Evolutionary conservation across 345 rosid species (phyloP), one percentile per base, ranked within the genome.

Genomic region (Murraya koenigii): DNA sequence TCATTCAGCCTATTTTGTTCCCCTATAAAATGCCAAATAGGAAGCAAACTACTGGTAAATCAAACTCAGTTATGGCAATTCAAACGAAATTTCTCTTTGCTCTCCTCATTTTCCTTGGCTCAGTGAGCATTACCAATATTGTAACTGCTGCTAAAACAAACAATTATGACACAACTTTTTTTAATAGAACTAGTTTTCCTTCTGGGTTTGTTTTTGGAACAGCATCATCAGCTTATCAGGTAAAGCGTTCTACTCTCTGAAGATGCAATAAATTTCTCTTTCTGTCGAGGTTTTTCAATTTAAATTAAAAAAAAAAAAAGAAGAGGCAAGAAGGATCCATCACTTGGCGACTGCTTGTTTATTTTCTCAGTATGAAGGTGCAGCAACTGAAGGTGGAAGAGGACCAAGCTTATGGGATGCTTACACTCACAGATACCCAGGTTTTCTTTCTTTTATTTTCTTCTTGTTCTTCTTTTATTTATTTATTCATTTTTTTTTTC

Each of bases 211-310:
- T 87, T 23, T 87, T 87, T 15, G 89, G 89, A 33, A 77, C 89
- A 14, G 89, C 87, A n/a, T 82, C 89, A 4, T 61, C 89, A 2
- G 70, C 87, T 49, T 87, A 82, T 28, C 88, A 87, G 83, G 89
- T 72, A 28, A 59, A 28, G 2, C 33, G 20, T 7, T 65, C 22
- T 0, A 19, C 22, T 52, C 22, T 52, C 22, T 52, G 0, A 52
- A 30, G 32, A 30, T 30, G 32, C 32, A 30, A 52, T 52, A 52
- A 52, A 4, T 5, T 15, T 52, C 56, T 52, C 56, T 52, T 5
- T 52, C 22, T 19, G 7, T 4, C 15, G 33, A 25, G 33, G 13
- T 13, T 1, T 60, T 25, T 26, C 33, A 26, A 44, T 60, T 60
- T 52, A 2, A 19, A 14, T 13, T 52, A 3, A 14, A 1, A 9